Base-by-base conservation (phyloP, 2,329 filamentous ascomycete species). In the Clonostachys rhizophaga region DNA sequence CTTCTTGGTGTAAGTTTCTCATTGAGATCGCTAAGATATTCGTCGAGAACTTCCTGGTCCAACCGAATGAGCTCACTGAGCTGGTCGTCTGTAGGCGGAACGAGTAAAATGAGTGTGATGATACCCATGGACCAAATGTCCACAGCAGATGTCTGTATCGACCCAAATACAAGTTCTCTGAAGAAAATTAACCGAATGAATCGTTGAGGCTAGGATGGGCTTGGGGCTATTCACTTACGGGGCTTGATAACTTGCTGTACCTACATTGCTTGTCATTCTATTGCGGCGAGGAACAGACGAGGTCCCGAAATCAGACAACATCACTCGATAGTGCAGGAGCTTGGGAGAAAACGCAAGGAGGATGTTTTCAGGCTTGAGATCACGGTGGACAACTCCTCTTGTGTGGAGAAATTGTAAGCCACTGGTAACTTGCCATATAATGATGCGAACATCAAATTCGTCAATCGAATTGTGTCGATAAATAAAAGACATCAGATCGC, bases 61-160 rank as follows among this genome's bases (percentile, higher is more conserved):
- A 62, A 51, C 12, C 50, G 52, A 41, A 55, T 60, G 13, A 68
- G 48, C 13, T 58, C 54, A n/a, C 52, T 48, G 11, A 60, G 49
- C 11, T 54, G 45, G 3, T 44, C 39, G 1, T 52, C 53, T 34
- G 47, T 52, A 33, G 52, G 48, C 5, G 56, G 57, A n/a, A 58
- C 55, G 10, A 68, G 48, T 30, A 71, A 54, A 18, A 66, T 62
- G 2, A 78, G 49, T 0, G 64, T 55, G 5, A 79, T 61, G 46
- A 78, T 63, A 0, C 77, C 77, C 14, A 79, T 55, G 5, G 75
- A 70, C 76, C 76, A 80, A 18, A 79, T 70, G 49, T 80, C 77
- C 6, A 76, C 71, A 45, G 47, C 66, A 14, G 51, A 56, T 45
- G 57, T 76, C 60, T 55, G 59, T 34, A 50, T 30, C 9, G 24